phyloP scores from a whole-genome alignment of 2,329 filamentous ascomycete species.

The Trichophyton rubrum region DNA sequence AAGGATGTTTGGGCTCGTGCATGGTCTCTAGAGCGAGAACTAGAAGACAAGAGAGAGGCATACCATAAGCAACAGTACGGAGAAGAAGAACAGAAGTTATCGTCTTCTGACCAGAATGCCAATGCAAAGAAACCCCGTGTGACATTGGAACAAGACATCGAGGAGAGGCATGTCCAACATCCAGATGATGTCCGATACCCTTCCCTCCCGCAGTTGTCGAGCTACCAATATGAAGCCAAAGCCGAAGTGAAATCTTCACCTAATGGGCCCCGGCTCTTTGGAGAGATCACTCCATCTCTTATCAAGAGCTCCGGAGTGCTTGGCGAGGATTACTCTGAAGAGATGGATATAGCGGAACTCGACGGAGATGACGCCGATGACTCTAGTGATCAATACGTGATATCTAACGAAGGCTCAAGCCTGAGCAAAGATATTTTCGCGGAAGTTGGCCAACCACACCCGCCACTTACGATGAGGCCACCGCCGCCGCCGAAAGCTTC shows the following conservation, averaged over 20 bases:
- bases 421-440: constrained; percentile 7
- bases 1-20: no score
- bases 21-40: constrained; percentile 17
- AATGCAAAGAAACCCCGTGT: constrained; percentile 13
- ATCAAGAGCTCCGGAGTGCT: constrained; percentile 42
- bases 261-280: constrained; percentile 40
- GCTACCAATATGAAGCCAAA: constrained; percentile 20
- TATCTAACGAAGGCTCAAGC: constrained; percentile 18
- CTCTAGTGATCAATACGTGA: constrained; percentile 26
- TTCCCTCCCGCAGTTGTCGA: constrained; percentile 30
- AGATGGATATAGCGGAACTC: constrained; percentile 18
- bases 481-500: constrained; percentile 24
- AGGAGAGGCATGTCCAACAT: constrained; percentile 5
- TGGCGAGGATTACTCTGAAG: constrained; percentile 19
- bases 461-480: constrained; percentile 8
- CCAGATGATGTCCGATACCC: constrained; percentile 30
- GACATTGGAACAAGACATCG: constrained; percentile 7
- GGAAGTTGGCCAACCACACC: constrained; percentile 7
- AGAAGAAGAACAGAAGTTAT: constrained; percentile 10
- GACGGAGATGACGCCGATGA: constrained; percentile 11
- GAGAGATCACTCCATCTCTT: constrained; percentile 47
- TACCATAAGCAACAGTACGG: no score
- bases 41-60: constrained; percentile 22
- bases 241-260: constrained; percentile 11
- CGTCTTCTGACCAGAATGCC: constrained; percentile 8